Evolutionary conservation across 352 stramenopile genomes (phyloP).

Genomic region (Phytopythium helicoides): DNA sequence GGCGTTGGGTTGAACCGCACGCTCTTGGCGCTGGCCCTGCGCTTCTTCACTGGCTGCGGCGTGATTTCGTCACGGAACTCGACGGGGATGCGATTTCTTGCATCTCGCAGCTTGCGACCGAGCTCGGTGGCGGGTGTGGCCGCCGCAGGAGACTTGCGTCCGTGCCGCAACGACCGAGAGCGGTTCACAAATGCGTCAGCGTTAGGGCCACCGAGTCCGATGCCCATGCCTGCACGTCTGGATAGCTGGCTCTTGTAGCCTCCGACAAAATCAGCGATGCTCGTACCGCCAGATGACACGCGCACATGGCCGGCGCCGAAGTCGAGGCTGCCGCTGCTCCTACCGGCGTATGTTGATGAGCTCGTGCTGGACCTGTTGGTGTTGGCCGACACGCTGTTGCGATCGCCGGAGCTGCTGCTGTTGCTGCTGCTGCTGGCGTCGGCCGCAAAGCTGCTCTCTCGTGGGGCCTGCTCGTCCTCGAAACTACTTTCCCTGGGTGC

Average conservation of each 20-base stretch:
- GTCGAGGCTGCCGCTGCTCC: constrained; percentile 11
- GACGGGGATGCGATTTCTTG: constrained; percentile 46
- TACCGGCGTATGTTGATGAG: constrained; percentile 7
- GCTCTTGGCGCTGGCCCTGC: constrained; percentile 20
- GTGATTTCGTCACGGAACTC: constrained; percentile 53
- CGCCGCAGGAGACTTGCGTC: constrained; percentile 35
- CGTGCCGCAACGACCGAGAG: constrained; percentile 38
- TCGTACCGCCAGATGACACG: constrained; percentile 39
- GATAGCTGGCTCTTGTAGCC: constrained; percentile 59
- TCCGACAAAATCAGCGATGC: constrained; percentile 63
- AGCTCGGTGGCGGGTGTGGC: constrained; percentile 36
- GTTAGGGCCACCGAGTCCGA: constrained; percentile 1
- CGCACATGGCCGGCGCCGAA: constrained; percentile 27
- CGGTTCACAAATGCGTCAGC: constrained; percentile 38
- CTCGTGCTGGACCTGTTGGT: constrained; percentile 17
- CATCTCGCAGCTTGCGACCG: constrained; percentile 43
- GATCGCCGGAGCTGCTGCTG: constrained; percentile 9
- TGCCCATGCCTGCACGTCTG: constrained; percentile 20
- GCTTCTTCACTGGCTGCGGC: constrained; percentile 34
- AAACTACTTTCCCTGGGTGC: constrained; percentile 7
- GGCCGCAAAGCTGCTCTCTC: constrained; percentile 7
- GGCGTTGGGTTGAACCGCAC: constrained; percentile 45
- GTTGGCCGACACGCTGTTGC: constrained; percentile 12
- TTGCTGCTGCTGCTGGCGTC: background rate
- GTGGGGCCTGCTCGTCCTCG: constrained; percentile 9